Base-by-base conservation (phyloP, 2,329 filamentous ascomycete species). In the Aulographum hederae region DNA sequence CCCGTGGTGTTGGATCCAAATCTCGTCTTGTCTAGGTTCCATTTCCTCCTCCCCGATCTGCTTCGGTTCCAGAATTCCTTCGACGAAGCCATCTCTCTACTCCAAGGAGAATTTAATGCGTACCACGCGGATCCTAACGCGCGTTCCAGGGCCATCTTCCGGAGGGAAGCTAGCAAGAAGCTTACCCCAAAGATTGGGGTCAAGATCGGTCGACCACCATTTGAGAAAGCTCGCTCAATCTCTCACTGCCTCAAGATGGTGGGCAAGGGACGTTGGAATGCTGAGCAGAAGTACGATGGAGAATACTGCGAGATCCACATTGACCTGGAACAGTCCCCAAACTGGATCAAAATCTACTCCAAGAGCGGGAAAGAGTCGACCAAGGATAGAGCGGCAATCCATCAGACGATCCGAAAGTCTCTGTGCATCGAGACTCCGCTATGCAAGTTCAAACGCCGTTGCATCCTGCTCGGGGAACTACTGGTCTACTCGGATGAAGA, bases 311-410 rank as follows among this genome's bases (percentile, higher is more conserved):
- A 93, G 48, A 71, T 93, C 18, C 84, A 93, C 43, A 58, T 93
- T 25, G 72, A 91, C 44, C 55, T 79, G 5, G 8, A n/a, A 14
- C 57, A 57, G 6, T 69, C 66, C 31, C 10, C 27, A 8, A 17
- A 28, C 8, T 66, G 61, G 30, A 70, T 92, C 18, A 74, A 77
- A 39, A 86, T 93, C 18, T 93, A 89, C 47, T 91, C 82, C 6
- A 94, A 93, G 48, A 89, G 81, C 43, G 81, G 84, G 35, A 91
- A 89, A 47, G 80, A 93, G 41, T 86, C 82, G 28, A 93, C 82
- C 0, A 46, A 56, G 32, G 84, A 92, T 48, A 67, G 78, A 20
- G 42, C 50, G 8, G 60, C 57, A 2, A 50, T 91, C 15, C 72
- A 78, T 33, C 61, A 64, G 2, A 64, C 64, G 1, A 71, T 93